Conservation (phyloP, 257 asterid genomes). For the Parsonsia alboflavescens region DNA sequence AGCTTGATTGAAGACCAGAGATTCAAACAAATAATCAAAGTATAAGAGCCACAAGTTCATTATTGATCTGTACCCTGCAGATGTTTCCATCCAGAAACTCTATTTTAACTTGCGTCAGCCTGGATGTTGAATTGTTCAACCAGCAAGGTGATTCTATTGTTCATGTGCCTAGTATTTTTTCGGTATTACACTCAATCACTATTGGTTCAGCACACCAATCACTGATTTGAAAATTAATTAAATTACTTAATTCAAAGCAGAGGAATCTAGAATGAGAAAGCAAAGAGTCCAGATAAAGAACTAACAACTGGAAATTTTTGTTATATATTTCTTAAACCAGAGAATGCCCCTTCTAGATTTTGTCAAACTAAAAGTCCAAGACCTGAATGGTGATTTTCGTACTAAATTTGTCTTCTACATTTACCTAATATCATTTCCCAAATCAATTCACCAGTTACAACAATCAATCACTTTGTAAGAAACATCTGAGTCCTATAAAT, state of each 20-base stretch:
- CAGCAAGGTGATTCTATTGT: neutral
- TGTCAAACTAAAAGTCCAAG: neutral
- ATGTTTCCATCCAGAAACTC: constrained; percentile 6
- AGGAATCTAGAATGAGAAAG: neutral
- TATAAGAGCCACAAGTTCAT: neutral
- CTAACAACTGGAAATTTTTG: neutral
- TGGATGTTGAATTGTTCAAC: constrained; percentile 6
- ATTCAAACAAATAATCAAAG: neutral
- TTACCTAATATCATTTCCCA: neutral
- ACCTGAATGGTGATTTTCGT: neutral
- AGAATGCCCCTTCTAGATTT: neutral
- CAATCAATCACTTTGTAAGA: neutral
- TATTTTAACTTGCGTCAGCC: neutral
- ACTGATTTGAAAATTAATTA: neutral
- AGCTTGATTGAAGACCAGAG: neutral
- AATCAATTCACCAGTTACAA: neutral
- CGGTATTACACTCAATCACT: neutral
- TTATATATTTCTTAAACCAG: neutral
- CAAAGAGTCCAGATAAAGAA: neutral
- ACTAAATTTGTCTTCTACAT: neutral
- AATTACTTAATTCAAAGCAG: constrained; percentile 1
- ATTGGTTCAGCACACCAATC: neutral
- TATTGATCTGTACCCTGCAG: neutral
- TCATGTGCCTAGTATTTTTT: neutral
- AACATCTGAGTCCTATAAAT: neutral